Evolutionary conservation across 495 filamentous ascomycete genomes (phyloP), one percentile per base, ranked within the genome.

Genomic region (Penicillium canescens): DNA sequence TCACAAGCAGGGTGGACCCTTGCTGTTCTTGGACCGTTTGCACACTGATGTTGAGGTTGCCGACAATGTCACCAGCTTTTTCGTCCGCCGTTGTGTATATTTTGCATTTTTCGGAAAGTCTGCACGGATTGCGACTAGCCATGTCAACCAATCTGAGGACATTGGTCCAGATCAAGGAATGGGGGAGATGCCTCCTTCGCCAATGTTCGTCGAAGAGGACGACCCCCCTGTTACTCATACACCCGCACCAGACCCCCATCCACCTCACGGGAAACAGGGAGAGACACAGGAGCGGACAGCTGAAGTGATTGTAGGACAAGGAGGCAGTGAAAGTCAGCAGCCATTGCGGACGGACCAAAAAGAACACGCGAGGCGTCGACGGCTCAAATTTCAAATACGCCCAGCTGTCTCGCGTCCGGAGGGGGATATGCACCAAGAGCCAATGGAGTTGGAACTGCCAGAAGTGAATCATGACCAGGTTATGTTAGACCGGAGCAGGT

Each of bases 141-240:
- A 20, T 42, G 16, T 42, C 18, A 42, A 23, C 39, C 18, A 42
- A 42, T 16, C 39, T 42, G 18, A 42, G 18, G 39, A 42, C 39
- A 42, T 20, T 42, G 6, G 11, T 23, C 39, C 18, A 42, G 39
- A 23, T 12, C 18, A 42, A 42, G 39, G 18, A 23, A 42, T 42
- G n/a, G n/a, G n/a, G n/a, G n/a, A 42, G n/a, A n/a, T n/a, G n/a
- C n/a, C n/a, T n/a, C n/a, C n/a, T n/a, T n/a, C n/a, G n/a, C n/a
- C n/a, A n/a, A 42, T 42, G 18, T 42, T 42, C 39, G 39, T 42
- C 9, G 39, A 42, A 42, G 39, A 42, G 39, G 39, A 42, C 10
- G 39, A 42, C 39, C 18, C 39, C 39, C 39, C 20, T 42, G 18
- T 42, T 42, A 42, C 18, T 42, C 18, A 42, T 24, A 24, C 39